Conservation (phyloP, 2,329 filamentous ascomycete genomes). For the Onygena corvina region DNA sequence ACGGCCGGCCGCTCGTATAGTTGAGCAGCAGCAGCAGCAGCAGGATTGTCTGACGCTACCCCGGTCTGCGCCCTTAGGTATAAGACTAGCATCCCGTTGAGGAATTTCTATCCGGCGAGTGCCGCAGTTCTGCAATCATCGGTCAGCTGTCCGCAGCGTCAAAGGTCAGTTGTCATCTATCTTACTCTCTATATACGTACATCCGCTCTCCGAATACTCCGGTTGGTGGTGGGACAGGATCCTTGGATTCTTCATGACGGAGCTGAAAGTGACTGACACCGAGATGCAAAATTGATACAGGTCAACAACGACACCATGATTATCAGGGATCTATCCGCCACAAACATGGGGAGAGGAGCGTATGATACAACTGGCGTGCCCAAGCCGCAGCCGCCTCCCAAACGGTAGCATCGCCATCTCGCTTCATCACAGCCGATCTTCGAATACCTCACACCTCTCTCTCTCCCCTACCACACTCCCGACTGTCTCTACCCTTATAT, state of each 20-base stretch:
- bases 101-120: not conserved
- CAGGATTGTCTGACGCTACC: not conserved
- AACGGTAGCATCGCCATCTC: slow-evolving; percentile 16
- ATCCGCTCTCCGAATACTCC: not conserved
- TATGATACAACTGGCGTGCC: slow-evolving; percentile 43
- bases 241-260: not conserved
- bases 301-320: slow-evolving; percentile 9
- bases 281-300: no score
- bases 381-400: slow-evolving; percentile 38
- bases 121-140: slow-evolving; percentile 5
- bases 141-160: not conserved
- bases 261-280: not conserved
- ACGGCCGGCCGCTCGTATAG: no score
- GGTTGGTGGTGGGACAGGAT: not conserved
- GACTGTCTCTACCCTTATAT: no score
- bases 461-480: no score
- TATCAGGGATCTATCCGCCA: slow-evolving; percentile 22
- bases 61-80: not conserved
- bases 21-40: not conserved
- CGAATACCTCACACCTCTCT: not conserved
- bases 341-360: slow-evolving; percentile 41
- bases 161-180: not conserved
- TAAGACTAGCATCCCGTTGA: not conserved
- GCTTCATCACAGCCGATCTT: not conserved
- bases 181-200: not conserved